Conservation (phyloP, 352 stramenopile genomes). For the Phytopythium ostracodes region DNA sequence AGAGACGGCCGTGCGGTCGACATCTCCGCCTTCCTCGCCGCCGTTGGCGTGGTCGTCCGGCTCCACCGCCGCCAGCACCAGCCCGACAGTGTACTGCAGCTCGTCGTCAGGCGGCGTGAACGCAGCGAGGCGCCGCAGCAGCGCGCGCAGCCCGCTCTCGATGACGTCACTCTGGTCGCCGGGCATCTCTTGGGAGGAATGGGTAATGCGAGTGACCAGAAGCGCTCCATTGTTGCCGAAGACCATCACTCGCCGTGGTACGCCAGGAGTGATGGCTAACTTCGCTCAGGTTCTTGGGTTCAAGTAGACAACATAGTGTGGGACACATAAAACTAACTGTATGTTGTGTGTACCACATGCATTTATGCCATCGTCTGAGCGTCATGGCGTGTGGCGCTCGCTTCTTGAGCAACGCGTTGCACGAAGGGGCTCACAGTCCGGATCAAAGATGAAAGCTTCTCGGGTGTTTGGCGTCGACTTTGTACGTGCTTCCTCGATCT, state of each 20-base stretch:
- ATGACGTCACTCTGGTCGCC: constrained; percentile 13
- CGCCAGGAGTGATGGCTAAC: neutral
- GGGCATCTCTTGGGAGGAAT: neutral
- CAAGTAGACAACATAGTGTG: neutral
- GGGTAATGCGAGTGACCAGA: neutral
- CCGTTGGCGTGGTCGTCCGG: constrained; percentile 25
- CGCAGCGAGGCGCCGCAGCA: constrained; percentile 20
- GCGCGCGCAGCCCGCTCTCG: constrained; percentile 10
- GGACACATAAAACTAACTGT: neutral
- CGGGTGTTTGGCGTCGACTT: constrained; percentile 81
- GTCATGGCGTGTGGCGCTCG: neutral
- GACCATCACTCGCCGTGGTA: constrained; percentile 1
- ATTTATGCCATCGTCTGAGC: too few species aligned
- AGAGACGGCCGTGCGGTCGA: constrained; percentile 18
- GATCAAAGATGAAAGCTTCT: constrained; percentile 11
- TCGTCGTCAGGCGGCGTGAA: constrained; percentile 24
- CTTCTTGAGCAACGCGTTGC: neutral
- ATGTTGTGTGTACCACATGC: neutral
- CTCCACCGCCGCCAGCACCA: constrained; percentile 45
- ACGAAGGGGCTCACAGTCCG: neutral
- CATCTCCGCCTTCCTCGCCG: neutral
- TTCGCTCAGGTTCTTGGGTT: neutral
- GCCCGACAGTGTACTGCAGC: constrained; percentile 63
- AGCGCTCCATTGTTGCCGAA: neutral
- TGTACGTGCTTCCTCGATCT: constrained; percentile 29